Evolutionary conservation across 192 early-diverging fungal species (phyloP).

Genomic region (Rhizophagus clarus): DNA sequence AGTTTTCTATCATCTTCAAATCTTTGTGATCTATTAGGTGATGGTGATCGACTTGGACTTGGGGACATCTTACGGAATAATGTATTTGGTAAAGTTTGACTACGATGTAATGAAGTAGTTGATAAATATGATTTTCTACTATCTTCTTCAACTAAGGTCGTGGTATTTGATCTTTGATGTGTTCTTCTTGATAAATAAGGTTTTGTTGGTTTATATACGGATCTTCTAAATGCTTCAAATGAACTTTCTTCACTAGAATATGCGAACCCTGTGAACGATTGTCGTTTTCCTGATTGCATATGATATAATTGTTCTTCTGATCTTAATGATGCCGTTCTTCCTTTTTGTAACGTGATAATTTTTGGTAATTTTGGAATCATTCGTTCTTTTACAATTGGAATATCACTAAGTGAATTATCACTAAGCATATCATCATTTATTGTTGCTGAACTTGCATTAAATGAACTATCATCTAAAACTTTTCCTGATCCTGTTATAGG

Average conservation of each 20-base stretch:
- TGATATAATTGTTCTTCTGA: conserved; percentile 40
- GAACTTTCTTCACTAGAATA: conserved; percentile 45
- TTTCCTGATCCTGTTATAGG: not conserved
- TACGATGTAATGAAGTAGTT: not conserved
- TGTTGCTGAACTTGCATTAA: not conserved
- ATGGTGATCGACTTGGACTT: not conserved
- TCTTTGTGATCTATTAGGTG: not conserved
- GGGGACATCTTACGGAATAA: not conserved
- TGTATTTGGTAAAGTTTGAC: conserved; percentile 21
- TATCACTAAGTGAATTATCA: not conserved
- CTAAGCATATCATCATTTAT: not conserved
- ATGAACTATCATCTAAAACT: not conserved
- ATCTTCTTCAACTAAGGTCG: not conserved
- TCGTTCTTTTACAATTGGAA: not conserved
- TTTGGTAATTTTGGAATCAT: conserved; percentile 4
- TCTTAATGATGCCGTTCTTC: conserved; percentile 8
- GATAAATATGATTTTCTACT: conserved; percentile 3
- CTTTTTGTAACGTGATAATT: not conserved
- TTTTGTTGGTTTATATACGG: conserved; percentile 39
- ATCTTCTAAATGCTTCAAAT: conserved; percentile 43
- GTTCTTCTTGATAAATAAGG: not conserved
- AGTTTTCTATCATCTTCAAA: not conserved
- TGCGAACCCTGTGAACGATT: conserved; percentile 51
- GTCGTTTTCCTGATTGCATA: conserved; percentile 45
- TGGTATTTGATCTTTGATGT: not conserved